A percentile compares a stretch with the other conserved stretches of the same genome.
phyloP scores from a whole-genome alignment of 345 rosid genomes.

The Citrus australasica region DNA sequence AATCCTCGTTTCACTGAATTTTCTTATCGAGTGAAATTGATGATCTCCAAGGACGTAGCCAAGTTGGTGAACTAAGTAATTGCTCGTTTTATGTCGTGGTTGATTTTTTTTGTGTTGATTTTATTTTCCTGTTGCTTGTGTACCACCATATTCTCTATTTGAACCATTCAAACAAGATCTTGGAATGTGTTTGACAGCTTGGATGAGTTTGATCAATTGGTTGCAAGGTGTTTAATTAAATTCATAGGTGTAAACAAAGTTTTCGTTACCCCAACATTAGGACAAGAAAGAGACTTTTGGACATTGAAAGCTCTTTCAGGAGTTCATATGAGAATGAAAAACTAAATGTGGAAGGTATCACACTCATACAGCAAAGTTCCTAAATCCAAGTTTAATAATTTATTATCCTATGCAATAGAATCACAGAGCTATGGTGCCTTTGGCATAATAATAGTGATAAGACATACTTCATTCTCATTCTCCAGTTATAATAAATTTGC shows the following conservation, averaged over 20 bases:
- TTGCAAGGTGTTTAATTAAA: not conserved
- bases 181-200: not conserved
- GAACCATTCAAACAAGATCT: not conserved
- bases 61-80: no score
- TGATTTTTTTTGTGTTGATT: no score
- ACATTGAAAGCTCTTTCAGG: not conserved
- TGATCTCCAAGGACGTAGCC: no score
- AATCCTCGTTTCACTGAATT: no score
- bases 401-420: not conserved
- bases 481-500: not conserved
- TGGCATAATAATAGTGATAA: not conserved
- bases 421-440: not conserved
- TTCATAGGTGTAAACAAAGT: not conserved
- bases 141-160: not conserved
- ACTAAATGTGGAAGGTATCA: not conserved
- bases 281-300: not conserved
- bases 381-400: constrained; percentile 3
- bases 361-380: not conserved
- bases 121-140: not conserved
- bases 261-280: not conserved
- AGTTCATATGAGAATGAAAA: not conserved
- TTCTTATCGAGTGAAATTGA: no score
- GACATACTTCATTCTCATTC: not conserved
- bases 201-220: not conserved
- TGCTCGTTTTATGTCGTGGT: not conserved